Percentiles rank a stretch among this genome's conserved stretches.
These are phyloP conservation scores for Clarireedia monteithiana DNA, from an alignment of 2,329 filamentous ascomycete species.

Conservation along the genomic window DNA sequence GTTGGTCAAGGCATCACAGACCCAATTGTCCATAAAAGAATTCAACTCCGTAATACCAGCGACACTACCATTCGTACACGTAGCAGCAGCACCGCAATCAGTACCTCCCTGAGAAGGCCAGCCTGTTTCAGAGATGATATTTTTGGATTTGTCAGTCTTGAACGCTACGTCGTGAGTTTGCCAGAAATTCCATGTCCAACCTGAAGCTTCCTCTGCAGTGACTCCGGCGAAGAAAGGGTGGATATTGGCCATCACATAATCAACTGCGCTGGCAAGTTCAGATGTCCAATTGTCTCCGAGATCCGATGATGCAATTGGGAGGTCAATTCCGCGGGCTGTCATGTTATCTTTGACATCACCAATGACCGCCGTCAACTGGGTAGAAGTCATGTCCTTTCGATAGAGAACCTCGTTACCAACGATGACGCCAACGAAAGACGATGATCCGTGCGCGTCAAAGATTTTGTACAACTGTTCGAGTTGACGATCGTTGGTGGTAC, in stretches of 20 bases:
- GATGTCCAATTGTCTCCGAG: constrained; percentile 80
- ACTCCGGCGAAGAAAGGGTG: constrained; percentile 93
- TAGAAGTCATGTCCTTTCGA: constrained; percentile 63
- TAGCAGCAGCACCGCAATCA: constrained; percentile 54
- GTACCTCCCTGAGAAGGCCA: constrained; percentile 83
- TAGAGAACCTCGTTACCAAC: constrained; percentile 75
- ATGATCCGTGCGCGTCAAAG: constrained; percentile 57
- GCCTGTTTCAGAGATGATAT: constrained; percentile 84
- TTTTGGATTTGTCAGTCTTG: constrained; percentile 52
- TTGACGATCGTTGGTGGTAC: constrained; percentile 77
- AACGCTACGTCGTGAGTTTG: constrained; percentile 56
- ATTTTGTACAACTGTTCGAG: constrained; percentile 78
- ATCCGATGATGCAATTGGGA: constrained; percentile 82
- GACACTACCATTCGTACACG: constrained; percentile 61
- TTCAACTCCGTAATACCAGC: constrained; percentile 79
- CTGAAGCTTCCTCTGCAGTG: constrained; percentile 56
- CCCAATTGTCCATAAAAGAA: constrained; percentile 75
- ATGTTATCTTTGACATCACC: constrained; percentile 64
- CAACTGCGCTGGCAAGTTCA: constrained; percentile 60
- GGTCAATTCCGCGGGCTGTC: constrained; percentile 50
- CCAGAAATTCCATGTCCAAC: constrained; percentile 84
- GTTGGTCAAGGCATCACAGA: constrained; percentile 72
- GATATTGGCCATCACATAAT: constrained; percentile 93
- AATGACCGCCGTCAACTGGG: constrained; percentile 57
- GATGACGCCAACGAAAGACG: constrained; percentile 75